Percentiles rank a stretch among this genome's conserved stretches.
Conservation (phyloP, 2,329 filamentous ascomycete genomes). For the Achaetomium macrosporum region DNA sequence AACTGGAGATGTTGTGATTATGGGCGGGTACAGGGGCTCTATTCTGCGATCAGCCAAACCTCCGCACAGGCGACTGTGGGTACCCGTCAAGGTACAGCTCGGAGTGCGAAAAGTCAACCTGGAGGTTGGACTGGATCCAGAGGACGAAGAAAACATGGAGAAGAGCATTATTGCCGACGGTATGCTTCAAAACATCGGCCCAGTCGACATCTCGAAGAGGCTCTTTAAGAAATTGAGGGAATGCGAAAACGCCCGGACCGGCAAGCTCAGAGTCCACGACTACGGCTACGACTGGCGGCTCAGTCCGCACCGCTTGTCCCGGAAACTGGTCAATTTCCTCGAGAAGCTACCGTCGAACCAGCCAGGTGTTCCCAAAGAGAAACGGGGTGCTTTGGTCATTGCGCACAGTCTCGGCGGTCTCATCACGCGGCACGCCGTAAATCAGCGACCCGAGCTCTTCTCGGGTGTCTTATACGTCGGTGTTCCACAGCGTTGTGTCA, state of each 20-base stretch:
- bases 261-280: slow-evolving; percentile 73
- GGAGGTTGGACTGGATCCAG: slow-evolving; percentile 73
- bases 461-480: slow-evolving; percentile 81
- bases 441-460: slow-evolving; percentile 77
- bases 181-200: slow-evolving; percentile 87
- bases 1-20: slow-evolving; percentile 77
- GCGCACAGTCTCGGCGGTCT: slow-evolving; percentile 84
- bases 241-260: slow-evolving; percentile 65
- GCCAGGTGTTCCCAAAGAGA: slow-evolving; percentile 42
- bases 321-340: slow-evolving; percentile 66
- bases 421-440: slow-evolving; percentile 83
- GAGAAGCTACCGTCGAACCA: slow-evolving; percentile 70
- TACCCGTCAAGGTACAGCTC: slow-evolving; percentile 85
- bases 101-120: slow-evolving; percentile 89
- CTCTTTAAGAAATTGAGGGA: slow-evolving; percentile 72
- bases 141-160: slow-evolving; percentile 79
- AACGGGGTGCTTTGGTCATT: slow-evolving; percentile 70
- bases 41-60: slow-evolving; percentile 78
- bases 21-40: slow-evolving; percentile 88
- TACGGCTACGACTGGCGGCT: slow-evolving; percentile 95
- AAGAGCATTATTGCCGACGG: slow-evolving; percentile 78
- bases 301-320: slow-evolving; percentile 70
- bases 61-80: slow-evolving; percentile 85
- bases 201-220: slow-evolving; percentile 80
- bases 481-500: slow-evolving; percentile 78